These are phyloP conservation scores for Rosa multiflora DNA, from an alignment of 306 rosid genomes.

Conservation along the genomic window DNA sequence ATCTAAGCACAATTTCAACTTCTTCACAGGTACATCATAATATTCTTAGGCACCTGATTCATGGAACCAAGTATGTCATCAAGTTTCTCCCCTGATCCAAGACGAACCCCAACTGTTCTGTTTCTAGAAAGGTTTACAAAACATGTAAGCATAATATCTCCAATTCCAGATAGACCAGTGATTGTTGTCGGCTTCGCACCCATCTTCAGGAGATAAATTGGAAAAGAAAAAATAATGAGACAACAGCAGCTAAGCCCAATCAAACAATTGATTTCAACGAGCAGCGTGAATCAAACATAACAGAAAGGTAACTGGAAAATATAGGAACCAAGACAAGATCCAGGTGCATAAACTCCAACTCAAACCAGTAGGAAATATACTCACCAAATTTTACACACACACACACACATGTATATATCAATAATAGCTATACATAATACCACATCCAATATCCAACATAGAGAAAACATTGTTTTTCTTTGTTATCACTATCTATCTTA, in stretches of 20 bases:
- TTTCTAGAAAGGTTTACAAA: slow-evolving; percentile 92
- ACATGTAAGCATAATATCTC: slow-evolving; percentile 95
- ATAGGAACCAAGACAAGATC: neutral
- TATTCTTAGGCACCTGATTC: slow-evolving; percentile 66
- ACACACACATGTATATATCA: neutral
- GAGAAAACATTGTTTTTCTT: neutral
- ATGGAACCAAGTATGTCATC: slow-evolving; percentile 73
- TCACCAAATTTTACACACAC: neutral
- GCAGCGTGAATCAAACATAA: neutral
- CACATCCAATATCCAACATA: neutral
- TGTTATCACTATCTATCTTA: neutral
- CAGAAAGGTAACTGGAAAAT: neutral
- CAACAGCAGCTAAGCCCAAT: slow-evolving; percentile 1
- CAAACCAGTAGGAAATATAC: neutral
- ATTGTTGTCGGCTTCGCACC: slow-evolving; percentile 91
- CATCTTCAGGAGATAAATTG: slow-evolving; percentile 58
- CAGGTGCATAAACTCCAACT: slow-evolving; percentile 3
- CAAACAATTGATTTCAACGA: slow-evolving; percentile 5
- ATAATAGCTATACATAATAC: neutral
- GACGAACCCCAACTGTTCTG: slow-evolving; percentile 85
- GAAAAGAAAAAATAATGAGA: slow-evolving; percentile 22
- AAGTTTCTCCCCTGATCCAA: slow-evolving; percentile 84
- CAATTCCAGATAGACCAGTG: slow-evolving; percentile 89
- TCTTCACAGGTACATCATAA: neutral
- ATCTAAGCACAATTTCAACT: neutral